Percentiles rank a stretch among this genome's conserved stretches.
phyloP scores from a whole-genome alignment of 2,329 filamentous ascomycete species.

The Whalleya microplaca region DNA sequence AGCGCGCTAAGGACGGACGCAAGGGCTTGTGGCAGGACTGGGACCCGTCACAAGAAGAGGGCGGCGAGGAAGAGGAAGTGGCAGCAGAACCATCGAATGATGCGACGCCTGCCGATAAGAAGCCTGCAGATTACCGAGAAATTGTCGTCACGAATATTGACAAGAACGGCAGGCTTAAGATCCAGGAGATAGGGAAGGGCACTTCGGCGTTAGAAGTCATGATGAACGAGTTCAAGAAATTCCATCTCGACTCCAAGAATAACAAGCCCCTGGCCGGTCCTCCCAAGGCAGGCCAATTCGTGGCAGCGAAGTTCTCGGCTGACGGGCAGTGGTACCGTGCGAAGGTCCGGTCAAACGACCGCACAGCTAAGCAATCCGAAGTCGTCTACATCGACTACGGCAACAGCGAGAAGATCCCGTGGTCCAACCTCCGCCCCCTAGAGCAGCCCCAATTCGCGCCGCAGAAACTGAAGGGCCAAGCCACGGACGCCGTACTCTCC shows the following conservation, averaged over 20 bases:
- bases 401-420: conserved; percentile 87
- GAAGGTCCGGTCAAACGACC: conserved; percentile 88
- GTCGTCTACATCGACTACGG: conserved; percentile 96
- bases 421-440: conserved; percentile 82
- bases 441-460: conserved; percentile 76
- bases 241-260: conserved; percentile 86
- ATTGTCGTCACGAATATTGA: conserved; percentile 92
- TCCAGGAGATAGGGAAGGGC: conserved; percentile 87
- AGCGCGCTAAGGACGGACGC: conserved; percentile 83
- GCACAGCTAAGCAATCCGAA: conserved; percentile 84
- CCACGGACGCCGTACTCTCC: conserved; percentile 82
- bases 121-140: conserved; percentile 83
- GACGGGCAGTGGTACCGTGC: conserved; percentile 96
- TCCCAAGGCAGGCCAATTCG: conserved; percentile 89
- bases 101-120: conserved; percentile 62
- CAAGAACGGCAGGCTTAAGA: conserved; percentile 77
- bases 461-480: conserved; percentile 85
- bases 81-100: conserved; percentile 57
- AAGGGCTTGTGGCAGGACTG: conserved; percentile 94
- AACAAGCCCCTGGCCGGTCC: conserved; percentile 71
- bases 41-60: conserved; percentile 84
- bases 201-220: conserved; percentile 83
- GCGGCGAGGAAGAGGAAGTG: conserved; percentile 59
- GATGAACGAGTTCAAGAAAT: conserved; percentile 89
- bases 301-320: conserved; percentile 86